These are phyloP conservation scores for Puya raimondii DNA, from an alignment of 176 grass and related monocot species.

Conservation along the genomic window DNA sequence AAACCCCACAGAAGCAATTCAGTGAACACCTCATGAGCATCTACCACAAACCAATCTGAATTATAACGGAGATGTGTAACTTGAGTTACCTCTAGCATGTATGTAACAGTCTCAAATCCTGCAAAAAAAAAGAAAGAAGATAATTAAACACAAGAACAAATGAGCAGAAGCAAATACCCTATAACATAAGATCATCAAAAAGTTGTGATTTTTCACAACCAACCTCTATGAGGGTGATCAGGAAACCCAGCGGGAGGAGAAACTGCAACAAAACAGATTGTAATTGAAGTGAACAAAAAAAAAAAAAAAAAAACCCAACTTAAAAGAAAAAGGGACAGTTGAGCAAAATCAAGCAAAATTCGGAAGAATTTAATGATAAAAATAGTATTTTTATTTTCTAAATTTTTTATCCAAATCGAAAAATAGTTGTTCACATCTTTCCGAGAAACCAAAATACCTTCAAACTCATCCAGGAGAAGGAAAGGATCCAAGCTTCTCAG, in stretches of 20 bases:
- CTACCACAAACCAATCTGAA: neutral
- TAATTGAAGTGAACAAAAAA: neutral
- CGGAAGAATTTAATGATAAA: neutral
- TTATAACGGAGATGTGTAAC: neutral
- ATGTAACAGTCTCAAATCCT: constrained; percentile 89
- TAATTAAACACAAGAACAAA: neutral
- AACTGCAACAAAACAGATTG: constrained; percentile 13
- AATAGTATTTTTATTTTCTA: too few species aligned
- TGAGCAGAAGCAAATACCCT: neutral
- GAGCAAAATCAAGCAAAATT: neutral
- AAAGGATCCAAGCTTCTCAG: constrained; percentile 66
- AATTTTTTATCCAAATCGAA: neutral
- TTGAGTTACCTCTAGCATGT: constrained; percentile 62
- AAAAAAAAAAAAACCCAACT: neutral
- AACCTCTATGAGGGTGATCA: constrained; percentile 73
- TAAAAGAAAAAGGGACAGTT: too few species aligned
- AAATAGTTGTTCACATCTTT: neutral
- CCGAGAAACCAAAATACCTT: constrained; percentile 20
- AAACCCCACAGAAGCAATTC: neutral
- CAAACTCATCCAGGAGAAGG: constrained; percentile 70
- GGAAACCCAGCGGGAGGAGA: constrained; percentile 66
- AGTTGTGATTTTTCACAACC: neutral
- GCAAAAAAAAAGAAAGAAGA: neutral
- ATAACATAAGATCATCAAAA: neutral
- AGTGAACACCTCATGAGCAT: constrained; percentile 31